Conservation (phyloP, 2,329 filamentous ascomycete genomes). For the Sarocladium strictum region DNA sequence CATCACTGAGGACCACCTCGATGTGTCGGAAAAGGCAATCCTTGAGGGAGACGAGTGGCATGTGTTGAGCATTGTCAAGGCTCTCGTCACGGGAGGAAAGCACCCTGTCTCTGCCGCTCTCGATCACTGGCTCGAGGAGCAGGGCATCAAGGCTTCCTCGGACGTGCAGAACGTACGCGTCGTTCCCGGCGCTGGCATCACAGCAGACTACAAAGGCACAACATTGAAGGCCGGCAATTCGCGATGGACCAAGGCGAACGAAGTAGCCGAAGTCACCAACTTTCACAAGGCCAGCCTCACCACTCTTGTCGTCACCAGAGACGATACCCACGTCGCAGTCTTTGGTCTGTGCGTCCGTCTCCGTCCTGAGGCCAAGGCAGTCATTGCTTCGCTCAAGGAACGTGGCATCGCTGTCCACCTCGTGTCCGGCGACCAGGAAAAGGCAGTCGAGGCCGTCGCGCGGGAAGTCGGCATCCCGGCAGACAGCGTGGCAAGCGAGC, state of each 20-base stretch:
- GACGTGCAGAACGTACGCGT: conserved; percentile 24
- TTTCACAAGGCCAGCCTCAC: conserved; percentile 19
- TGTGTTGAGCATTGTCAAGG: conserved; percentile 13
- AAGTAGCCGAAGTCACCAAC: conserved; percentile 14
- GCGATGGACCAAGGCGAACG: conserved; percentile 30
- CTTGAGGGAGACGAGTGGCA: not conserved
- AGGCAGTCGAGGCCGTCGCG: conserved; percentile 41
- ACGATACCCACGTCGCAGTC: conserved; percentile 30
- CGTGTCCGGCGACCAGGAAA: conserved; percentile 49
- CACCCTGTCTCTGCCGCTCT: conserved; percentile 48
- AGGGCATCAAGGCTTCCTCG: conserved; percentile 18
- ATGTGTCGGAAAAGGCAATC: conserved; percentile 23
- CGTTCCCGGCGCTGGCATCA: conserved; percentile 33
- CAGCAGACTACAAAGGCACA: conserved; percentile 25
- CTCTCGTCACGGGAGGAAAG: conserved; percentile 31
- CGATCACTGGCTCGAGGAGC: conserved; percentile 29
- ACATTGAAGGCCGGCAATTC: conserved; percentile 39
- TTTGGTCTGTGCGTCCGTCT: conserved; percentile 40
- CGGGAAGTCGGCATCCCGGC: conserved; percentile 28
- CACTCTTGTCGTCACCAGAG: conserved; percentile 20
- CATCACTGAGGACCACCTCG: conserved; percentile 54
- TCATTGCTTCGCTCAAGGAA: conserved; percentile 38
- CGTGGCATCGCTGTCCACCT: conserved; percentile 46
- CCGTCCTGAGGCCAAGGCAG: conserved; percentile 31
- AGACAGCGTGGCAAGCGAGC: conserved; percentile 34